Percentiles rank a stretch among this genome's conserved stretches.
Evolutionary conservation across 1,284 basidiomycete species (phyloP).

Genomic region (Trichosporon ovoides): DNA sequence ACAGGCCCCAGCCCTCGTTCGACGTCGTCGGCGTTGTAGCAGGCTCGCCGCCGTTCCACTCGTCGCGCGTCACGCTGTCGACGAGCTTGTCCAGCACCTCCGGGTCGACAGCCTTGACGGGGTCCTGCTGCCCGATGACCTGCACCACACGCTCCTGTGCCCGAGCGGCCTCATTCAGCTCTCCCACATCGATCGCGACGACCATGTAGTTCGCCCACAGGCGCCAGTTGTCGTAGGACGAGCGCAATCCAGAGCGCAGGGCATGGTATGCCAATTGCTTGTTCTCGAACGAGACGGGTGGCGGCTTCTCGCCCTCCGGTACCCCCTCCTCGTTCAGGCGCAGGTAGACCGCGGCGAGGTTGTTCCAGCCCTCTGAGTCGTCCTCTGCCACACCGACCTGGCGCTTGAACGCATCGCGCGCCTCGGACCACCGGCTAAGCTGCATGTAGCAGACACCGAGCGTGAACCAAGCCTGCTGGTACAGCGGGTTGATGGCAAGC

Average conservation of each 20-base stretch:
- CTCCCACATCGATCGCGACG: slow-evolving; percentile 86
- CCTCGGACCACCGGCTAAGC: slow-evolving; percentile 74
- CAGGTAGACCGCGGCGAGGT: slow-evolving; percentile 90
- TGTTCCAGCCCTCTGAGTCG: slow-evolving; percentile 97
- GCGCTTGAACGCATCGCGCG: slow-evolving; percentile 73
- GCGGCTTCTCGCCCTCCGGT: slow-evolving; percentile 28
- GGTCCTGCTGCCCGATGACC: slow-evolving; percentile 59
- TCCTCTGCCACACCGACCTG: slow-evolving; percentile 90
- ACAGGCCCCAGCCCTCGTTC: slow-evolving; percentile 64
- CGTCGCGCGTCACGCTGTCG: slow-evolving; percentile 67
- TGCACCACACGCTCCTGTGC: slow-evolving; percentile 79
- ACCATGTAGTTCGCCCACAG: slow-evolving; percentile 99
- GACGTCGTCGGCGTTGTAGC: slow-evolving; percentile 46
- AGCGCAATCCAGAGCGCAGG: slow-evolving; percentile 79
- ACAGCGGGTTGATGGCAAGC: slow-evolving; percentile 81
- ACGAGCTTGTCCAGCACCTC: slow-evolving; percentile 84
- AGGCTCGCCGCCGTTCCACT: slow-evolving; percentile 40
- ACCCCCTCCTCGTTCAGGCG: slow-evolving; percentile 58
- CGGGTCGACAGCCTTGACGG: slow-evolving; percentile 64
- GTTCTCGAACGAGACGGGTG: slow-evolving; percentile 52
- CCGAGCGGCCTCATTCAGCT: slow-evolving; percentile 78
- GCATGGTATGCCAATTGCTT: slow-evolving; percentile 91
- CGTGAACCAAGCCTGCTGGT: slow-evolving; percentile 88
- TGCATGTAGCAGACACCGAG: slow-evolving; percentile 84
- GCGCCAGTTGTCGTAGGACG: slow-evolving; percentile 85